These are phyloP conservation scores for Beta corolliflora DNA, from an alignment of 179 eudicot genomes.

Conservation along the genomic window DNA sequence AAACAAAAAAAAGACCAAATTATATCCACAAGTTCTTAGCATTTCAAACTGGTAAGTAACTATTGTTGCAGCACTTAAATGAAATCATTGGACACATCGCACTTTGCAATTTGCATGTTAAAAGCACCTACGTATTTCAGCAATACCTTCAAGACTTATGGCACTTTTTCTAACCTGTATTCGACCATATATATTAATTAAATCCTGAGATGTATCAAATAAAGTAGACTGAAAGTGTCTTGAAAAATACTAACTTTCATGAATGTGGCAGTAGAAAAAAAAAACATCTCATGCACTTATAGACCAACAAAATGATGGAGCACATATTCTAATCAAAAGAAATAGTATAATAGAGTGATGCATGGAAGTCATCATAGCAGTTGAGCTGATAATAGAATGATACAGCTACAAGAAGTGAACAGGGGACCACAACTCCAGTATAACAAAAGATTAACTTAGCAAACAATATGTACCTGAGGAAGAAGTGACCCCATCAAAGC, in stretches of 20 bases:
- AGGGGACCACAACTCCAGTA: background rate
- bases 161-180: background rate
- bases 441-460: background rate
- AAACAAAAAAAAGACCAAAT: too few species aligned
- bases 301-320: background rate
- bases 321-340: background rate
- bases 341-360: background rate
- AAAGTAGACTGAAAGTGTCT: too few species aligned
- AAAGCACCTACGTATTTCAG: background rate
- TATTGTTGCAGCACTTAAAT: too few species aligned
- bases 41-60: too few species aligned
- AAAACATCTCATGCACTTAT: background rate
- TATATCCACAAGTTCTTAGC: too few species aligned
- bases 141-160: background rate
- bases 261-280: too few species aligned
- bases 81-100: background rate
- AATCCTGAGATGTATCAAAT: too few species aligned
- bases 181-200: background rate
- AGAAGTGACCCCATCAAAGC: constrained; percentile 57
- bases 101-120: background rate
- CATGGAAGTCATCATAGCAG: too few species aligned
- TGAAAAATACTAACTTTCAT: too few species aligned
- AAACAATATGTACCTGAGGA: constrained; percentile 55
- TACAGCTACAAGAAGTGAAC: too few species aligned
- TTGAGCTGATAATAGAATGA: too few species aligned